Conservation (phyloP, 129 eudicot species). For the Flaveria brownii region DNA sequence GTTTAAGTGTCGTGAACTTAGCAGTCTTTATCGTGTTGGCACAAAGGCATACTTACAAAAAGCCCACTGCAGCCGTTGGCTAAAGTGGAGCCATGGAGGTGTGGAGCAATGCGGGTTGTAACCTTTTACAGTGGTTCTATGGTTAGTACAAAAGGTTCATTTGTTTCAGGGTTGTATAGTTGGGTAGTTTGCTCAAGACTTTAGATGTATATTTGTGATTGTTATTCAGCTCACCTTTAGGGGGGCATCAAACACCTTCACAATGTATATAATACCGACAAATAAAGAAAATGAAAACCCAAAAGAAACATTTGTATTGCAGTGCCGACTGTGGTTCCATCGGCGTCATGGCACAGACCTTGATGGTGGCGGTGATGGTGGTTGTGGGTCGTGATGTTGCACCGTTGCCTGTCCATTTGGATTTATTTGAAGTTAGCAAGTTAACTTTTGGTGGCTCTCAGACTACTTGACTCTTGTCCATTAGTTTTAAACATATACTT, state of each 20-base stretch:
- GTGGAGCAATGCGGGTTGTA: constrained; percentile 1
- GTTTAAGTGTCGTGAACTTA: constrained; percentile 51
- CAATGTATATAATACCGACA: not conserved
- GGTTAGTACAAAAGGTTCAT: not conserved
- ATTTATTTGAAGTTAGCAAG: too few species aligned
- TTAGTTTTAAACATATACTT: too few species aligned
- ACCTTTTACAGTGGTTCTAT: not conserved
- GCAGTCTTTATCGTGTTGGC: constrained; percentile 44
- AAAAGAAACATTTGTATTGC: not conserved
- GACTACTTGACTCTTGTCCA: too few species aligned
- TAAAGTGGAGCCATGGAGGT: not conserved
- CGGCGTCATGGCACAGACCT: too few species aligned
- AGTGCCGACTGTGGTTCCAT: too few species aligned
- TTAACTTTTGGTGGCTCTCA: too few species aligned
- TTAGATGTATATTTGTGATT: not conserved
- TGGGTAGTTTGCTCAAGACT: not conserved
- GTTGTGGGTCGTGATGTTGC: too few species aligned
- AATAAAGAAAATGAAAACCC: not conserved
- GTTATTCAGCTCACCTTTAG: not conserved
- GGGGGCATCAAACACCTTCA: not conserved
- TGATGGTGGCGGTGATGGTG: too few species aligned
- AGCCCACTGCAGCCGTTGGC: constrained; percentile 24
- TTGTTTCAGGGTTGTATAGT: not conserved
- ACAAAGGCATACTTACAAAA: constrained; percentile 48
- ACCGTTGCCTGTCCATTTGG: too few species aligned